These are phyloP conservation scores for Secale cereale DNA, from an alignment of 176 grass and related monocot species.

Conservation along the genomic window DNA sequence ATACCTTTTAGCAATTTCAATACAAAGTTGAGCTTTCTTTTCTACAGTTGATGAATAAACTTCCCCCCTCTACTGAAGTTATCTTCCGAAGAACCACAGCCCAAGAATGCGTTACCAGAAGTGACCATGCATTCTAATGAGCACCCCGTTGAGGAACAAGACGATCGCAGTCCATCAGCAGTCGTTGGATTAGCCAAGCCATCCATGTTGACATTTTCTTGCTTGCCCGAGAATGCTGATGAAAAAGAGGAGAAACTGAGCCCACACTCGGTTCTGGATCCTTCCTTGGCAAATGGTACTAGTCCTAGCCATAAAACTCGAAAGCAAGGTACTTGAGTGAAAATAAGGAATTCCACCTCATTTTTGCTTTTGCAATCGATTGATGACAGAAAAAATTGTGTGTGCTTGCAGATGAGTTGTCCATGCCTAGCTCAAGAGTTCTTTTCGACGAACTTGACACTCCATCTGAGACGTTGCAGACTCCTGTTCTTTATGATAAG, in stretches of 20 bases:
- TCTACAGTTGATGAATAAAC: background rate
- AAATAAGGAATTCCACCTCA: background rate
- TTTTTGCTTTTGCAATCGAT: background rate
- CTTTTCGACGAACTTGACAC: constrained; percentile 51
- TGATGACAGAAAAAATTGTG: constrained; percentile 16
- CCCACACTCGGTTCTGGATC: constrained; percentile 52
- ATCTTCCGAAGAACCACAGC: constrained; percentile 15
- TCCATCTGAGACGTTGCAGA: constrained; percentile 17
- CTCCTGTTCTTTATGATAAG: constrained; percentile 43
- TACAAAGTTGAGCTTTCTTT: background rate
- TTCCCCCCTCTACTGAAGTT: background rate
- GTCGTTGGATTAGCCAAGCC: constrained; percentile 37
- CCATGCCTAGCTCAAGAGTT: constrained; percentile 44
- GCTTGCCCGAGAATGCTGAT: constrained; percentile 33
- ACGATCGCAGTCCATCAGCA: constrained; percentile 31
- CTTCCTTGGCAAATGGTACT: constrained; percentile 32
- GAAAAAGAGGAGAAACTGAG: constrained; percentile 55
- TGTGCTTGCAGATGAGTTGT: constrained; percentile 57
- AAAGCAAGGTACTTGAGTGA: constrained; percentile 52
- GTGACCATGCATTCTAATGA: constrained; percentile 1
- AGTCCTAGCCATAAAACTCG: constrained; percentile 32
- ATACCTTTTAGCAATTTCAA: constrained; percentile 2
- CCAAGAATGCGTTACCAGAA: constrained; percentile 19
- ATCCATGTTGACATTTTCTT: constrained; percentile 34
- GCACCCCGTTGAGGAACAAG: constrained; percentile 21